Conservation (phyloP, 2,329 filamentous ascomycete species). For the Fusarium kyushuense region DNA sequence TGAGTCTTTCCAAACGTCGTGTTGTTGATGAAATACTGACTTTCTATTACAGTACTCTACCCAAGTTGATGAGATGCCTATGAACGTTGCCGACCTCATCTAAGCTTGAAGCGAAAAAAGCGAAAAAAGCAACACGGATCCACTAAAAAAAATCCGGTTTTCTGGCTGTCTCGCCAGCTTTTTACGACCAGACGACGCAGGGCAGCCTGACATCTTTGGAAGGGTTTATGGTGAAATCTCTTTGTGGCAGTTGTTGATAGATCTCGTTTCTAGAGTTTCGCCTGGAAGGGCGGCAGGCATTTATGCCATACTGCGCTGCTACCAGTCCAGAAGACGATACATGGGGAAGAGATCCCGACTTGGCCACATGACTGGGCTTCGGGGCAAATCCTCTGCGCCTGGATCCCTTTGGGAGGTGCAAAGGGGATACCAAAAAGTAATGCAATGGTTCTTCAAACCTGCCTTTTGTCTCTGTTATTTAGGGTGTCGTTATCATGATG, state of each 20-base stretch:
- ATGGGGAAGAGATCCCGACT: slow-evolving; percentile 47
- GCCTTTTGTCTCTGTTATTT: slow-evolving; percentile 54
- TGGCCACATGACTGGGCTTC: slow-evolving; percentile 55
- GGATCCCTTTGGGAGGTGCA: slow-evolving; percentile 51
- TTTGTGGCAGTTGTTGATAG: slow-evolving; percentile 57
- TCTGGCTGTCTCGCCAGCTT: slow-evolving; percentile 41
- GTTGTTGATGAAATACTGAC: too few relatives aligned
- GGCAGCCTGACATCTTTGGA: slow-evolving; percentile 50
- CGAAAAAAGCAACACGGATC: slow-evolving; percentile 41
- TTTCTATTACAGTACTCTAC: slow-evolving; percentile 78
- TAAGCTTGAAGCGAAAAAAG: slow-evolving; percentile 58
- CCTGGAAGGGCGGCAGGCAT: slow-evolving; percentile 40
- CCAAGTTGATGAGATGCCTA: slow-evolving; percentile 99
- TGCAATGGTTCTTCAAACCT: slow-evolving; percentile 54
- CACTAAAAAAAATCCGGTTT: slow-evolving; percentile 40
- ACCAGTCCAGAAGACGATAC: slow-evolving; percentile 49
- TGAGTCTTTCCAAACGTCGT: too few relatives aligned
- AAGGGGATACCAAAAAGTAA: slow-evolving; percentile 58
- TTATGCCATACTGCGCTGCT: slow-evolving; percentile 33
- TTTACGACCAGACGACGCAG: slow-evolving; percentile 36
- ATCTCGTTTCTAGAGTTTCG: slow-evolving; percentile 56
- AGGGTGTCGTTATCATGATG: slow-evolving; percentile 54
- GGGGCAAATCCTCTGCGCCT: slow-evolving; percentile 55
- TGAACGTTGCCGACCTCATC: slow-evolving; percentile 86
- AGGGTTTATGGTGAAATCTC: slow-evolving; percentile 51